phyloP scores from a whole-genome alignment of 495 filamentous ascomycete genomes.

The Aspergillus sparsus region DNA sequence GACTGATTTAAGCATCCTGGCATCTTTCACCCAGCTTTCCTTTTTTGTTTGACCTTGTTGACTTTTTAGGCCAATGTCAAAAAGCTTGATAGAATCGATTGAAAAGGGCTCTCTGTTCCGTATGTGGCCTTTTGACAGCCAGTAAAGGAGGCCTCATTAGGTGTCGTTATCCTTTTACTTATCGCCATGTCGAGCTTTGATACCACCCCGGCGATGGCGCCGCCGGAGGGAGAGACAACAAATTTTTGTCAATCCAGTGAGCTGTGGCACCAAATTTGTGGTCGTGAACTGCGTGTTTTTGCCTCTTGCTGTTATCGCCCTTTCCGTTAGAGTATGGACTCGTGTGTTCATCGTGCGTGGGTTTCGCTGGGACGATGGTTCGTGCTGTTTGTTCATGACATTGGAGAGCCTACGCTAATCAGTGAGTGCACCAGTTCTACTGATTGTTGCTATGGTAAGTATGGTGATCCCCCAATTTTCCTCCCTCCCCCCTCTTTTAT shows the following conservation, averaged over 20 bases:
- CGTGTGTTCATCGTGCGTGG: constrained; percentile 36
- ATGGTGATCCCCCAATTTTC: no score
- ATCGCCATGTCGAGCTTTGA: constrained; percentile 23
- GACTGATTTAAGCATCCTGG: no score
- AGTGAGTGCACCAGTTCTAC: constrained; percentile 24
- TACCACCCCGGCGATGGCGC: constrained; percentile 32
- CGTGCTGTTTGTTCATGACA: constrained; percentile 10
- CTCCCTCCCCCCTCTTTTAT: background rate
- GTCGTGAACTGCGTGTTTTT: constrained; percentile 36
- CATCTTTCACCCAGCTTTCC: no score
- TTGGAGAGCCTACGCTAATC: constrained; percentile 6
- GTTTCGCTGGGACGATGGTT: constrained; percentile 45
- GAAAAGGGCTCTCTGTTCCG: background rate
- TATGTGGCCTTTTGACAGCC: background rate
- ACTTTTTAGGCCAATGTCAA: no score
- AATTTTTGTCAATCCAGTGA: constrained; percentile 37
- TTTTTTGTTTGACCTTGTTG: no score
- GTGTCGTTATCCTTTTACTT: background rate
- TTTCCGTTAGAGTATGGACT: constrained; percentile 41
- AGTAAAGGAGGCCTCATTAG: background rate
- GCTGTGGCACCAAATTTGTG: constrained; percentile 25
- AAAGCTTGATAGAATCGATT: background rate
- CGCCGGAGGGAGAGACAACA: constrained; percentile 36
- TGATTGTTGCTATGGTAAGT: constrained; percentile 36
- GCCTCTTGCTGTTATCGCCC: constrained; percentile 29